Base-by-base conservation (phyloP, 169 alveolate species). In the Plasmodium relictum region DNA sequence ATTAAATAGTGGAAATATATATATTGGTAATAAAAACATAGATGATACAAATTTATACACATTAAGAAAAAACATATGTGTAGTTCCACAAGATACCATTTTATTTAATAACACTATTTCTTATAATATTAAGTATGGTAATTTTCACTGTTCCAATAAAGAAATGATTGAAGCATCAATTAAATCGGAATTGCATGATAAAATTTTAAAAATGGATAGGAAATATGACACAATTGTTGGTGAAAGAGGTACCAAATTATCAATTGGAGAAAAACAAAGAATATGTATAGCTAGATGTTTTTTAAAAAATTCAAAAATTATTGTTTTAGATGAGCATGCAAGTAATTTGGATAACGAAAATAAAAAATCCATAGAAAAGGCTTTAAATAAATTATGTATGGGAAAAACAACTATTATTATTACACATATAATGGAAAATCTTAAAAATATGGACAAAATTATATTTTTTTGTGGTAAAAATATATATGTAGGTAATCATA, bases 221-320 rank as follows among this genome's bases (percentile, higher is more conserved):
- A 42, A 86, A 61, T 92, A 96, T 88, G 94, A 96, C 58, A 97
- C 99, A 14, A 80, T 95, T 22, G 99, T 98, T 18, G 99, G 99
- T 16, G 99, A 98, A 92, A 93, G 99, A 66, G 99, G 99, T 9
- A 92, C 97, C 54, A 97, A 97, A 69, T 95, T 99, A 7, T 96
- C 99, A 54, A 99, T 99, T 37, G 99, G 99, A 6, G 99, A 99
- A 94, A 97, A 96, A 89, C 99, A 98, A 95, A 97, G 99, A 58
- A 98, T 98, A 56, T 99, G 99, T 76, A 98, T 98, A 45, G 99
- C 99, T 31, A 96, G 99, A 63, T 98, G 99, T 8, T 92, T 98
- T 85, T 85, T 98, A 52, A 97, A 98, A 80, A 94, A 97, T 85
- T 98, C 99, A 4, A 97, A 98, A 50, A 97, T 98, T 24, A 94